Base-by-base conservation (phyloP, 2,329 filamentous ascomycete species). In the Phaeoacremonium minimum region DNA sequence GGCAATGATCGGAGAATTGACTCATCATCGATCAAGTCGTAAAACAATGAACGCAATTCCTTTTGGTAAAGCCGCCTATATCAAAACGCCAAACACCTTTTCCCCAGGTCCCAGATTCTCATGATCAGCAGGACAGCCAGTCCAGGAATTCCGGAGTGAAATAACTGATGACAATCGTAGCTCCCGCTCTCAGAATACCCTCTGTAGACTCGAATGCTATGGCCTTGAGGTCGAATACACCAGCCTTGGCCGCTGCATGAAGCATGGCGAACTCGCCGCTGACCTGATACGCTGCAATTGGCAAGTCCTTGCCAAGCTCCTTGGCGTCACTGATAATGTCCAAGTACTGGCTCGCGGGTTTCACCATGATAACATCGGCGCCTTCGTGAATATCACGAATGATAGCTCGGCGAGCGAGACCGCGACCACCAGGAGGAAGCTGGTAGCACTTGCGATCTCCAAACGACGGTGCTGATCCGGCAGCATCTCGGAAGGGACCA, bases 201-300 rank as follows among this genome's bases (percentile, higher is more conserved):
- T 97, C 87, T 1, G 88, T 94, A 41, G 87, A 85, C 69, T 98
- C 93, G 50, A 95, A 90, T 0, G 88, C 93, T 87, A 96, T 96
- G 4, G 83, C 71, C 68, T 91, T 93, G 55, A 97, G 69, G 58
- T 96, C 91, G 56, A 97, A 98, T 4, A 98, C 93, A 5, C 93
- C 93, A 2, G 93, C 91, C 61, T 95, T 95, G 33, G 93, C 93
- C 15, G 78, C 93, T 0, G 93, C 93, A 55, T 96, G 88, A 35
- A 98, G 93, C 93, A 97, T 97, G 46, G 93, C 90, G 57, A 84
- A 98, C 67, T 98, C 93, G 49, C 93, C 93, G 52, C 86, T 93
- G 41, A 98, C 93, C 61, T 98, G 93, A 61, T 98, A 98, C 15
- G 93, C 91, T 2, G 93, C 91, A 22, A 98, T 76, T 3, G 93